Base-by-base conservation (phyloP, 768 basidiomycete species). In the Mycena sanguinolenta region DNA sequence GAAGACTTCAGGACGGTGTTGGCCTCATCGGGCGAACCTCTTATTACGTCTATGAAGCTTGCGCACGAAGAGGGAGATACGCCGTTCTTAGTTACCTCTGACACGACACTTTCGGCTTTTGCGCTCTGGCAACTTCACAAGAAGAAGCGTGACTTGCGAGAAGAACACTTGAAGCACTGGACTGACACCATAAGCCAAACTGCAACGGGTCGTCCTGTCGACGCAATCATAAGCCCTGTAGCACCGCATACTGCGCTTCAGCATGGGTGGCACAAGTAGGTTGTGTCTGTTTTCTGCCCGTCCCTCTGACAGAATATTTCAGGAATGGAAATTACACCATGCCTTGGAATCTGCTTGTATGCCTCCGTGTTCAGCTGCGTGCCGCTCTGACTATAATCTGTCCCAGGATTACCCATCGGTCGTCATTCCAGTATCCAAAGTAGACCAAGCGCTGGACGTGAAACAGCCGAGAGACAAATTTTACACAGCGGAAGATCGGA, bases 111-210 rank as follows among this genome's bases (percentile, higher is more conserved):
- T 12, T 84, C 87, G 1, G 89, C 91, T 0, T 91, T 88, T 73
- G 82, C 90, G 57, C 83, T 92, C 23, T 95, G 92, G 92, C 88
- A 92, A 74, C 50, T 89, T 10, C 91, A 92, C 28, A 89, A 86
- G 73, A 75, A 77, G 73, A 86, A 84, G 73, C 79, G 78, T 6
- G 82, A 84, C 14, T 71, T 91, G 36, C 85, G 91, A 28, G 82
- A 88, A 72, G 83, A 84, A 58, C 89, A 93, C 75, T 78, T 92
- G 54, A 85, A 89, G 54, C 79, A 87, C 58, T 94, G 92, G 93
- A 84, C 89, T 58, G 82, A 79, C 6, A 91, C 90, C 0, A 79
- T 73, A 13, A 70, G 63, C 0, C 55, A 73, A 17, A 94, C 92
- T 0, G 88, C 87, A 0, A 95, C 92, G 0, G 92, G 91, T 2